Percentiles rank a stretch among this genome's conserved stretches.
These are phyloP conservation scores for Perkinsus chesapeaki DNA, from an alignment of 169 alveolate species.

Conservation along the genomic window DNA sequence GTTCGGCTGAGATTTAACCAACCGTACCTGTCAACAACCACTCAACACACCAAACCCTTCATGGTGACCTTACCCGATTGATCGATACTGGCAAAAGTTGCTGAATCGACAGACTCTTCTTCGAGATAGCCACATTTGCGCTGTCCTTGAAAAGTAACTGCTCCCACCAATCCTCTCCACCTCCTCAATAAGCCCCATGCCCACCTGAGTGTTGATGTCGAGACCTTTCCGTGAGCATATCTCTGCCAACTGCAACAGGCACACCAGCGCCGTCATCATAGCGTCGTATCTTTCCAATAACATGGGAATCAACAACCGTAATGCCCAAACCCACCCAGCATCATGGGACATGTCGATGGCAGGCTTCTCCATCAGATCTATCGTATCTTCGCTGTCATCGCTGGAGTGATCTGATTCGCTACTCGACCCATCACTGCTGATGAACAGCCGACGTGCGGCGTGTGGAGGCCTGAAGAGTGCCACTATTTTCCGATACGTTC, in stretches of 20 bases:
- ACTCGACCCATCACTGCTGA: not conserved
- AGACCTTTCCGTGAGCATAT: conserved; percentile 26
- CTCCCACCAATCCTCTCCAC: not conserved
- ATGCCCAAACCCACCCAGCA: not conserved
- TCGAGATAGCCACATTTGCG: not conserved
- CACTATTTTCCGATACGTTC: not conserved
- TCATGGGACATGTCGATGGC: not conserved
- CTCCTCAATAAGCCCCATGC: conserved; percentile 30
- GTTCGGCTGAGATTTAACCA: conserved; percentile 70
- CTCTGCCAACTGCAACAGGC: conserved; percentile 47
- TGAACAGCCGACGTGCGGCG: not conserved
- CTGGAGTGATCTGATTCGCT: not conserved
- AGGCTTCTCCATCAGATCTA: not conserved
- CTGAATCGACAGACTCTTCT: not conserved
- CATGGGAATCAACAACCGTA: not conserved
- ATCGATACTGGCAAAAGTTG: not conserved
- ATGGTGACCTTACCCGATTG: not conserved
- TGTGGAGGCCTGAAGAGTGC: not conserved
- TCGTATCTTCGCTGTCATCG: not conserved
- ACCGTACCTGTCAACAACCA: conserved; percentile 12
- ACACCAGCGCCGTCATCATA: conserved; percentile 65
- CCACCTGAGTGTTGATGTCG: conserved; percentile 27
- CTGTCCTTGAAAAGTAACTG: not conserved
- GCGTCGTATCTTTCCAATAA: conserved; percentile 52
- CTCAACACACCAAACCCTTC: not conserved